Conservation (phyloP, 805 yeast species). For the Candida nonsorbophila region DNA sequence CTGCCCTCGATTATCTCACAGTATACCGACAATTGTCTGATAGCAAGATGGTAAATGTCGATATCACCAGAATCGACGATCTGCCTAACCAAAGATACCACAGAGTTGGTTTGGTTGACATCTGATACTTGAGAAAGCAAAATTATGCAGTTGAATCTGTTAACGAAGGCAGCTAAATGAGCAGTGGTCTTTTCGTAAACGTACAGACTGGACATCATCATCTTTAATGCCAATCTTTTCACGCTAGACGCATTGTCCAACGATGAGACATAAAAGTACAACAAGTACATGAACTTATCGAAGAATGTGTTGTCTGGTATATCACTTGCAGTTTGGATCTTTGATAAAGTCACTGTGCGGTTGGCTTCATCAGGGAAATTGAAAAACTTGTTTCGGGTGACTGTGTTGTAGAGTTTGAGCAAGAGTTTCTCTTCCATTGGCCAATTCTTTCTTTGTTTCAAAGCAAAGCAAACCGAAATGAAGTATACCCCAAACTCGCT, state of each 20-base stretch:
- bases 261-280: constrained; percentile 26
- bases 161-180: constrained; percentile 27
- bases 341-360: constrained; percentile 11
- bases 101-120: constrained; percentile 25
- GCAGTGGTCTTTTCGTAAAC: constrained; percentile 19
- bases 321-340: constrained; percentile 18
- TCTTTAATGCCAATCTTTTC: constrained; percentile 27
- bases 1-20: constrained; percentile 10
- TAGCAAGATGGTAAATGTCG: constrained; percentile 15
- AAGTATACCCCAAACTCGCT: constrained; percentile 18
- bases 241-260: constrained; percentile 14
- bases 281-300: constrained; percentile 30
- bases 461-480: constrained; percentile 20
- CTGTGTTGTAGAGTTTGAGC: constrained; percentile 19
- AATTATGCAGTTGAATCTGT: constrained; percentile 31
- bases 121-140: constrained; percentile 29
- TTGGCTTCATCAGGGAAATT: constrained; percentile 32
- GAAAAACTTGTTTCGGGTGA: constrained; percentile 27
- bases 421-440: constrained; percentile 30
- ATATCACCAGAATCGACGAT: constrained; percentile 17
- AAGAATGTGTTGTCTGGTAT: constrained; percentile 25
- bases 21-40: constrained; percentile 15
- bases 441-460: constrained; percentile 21
- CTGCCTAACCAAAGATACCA: constrained; percentile 19
- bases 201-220: constrained; percentile 33